Evolutionary conservation across 805 yeast species (phyloP), one percentile per base, ranked within the genome.

Genomic region (Wickerhamiella nectarea): DNA sequence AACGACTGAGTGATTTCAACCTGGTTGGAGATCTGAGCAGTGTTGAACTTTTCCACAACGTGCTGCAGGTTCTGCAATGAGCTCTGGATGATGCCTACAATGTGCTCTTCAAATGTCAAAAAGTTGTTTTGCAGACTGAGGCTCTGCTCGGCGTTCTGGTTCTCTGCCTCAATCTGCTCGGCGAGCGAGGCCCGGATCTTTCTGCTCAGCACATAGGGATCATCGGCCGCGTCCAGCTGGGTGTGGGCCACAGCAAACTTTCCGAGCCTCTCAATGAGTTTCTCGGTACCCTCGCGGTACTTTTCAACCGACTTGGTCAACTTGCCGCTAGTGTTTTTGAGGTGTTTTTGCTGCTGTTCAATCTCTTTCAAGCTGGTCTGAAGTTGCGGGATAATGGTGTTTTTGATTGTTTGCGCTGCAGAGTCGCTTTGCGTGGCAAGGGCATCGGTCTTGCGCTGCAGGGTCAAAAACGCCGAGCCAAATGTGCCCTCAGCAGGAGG

Each of bases 171-270:
- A 28, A 71, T 51, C 55, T 71, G 75, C 21, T 50, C 54, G 12
- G 59, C 62, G 7, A 71, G 65, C 34, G 62, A 54, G 37, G 56
- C 52, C 15, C 59, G 41, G 4, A 67, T 54, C 4, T 47, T 39
- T 38, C 74, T 63, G 48, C 66, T 64, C 36, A 62, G 48, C 20
- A 70, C 53, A 48, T 64, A 72, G 4, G 77, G 77, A 49, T 72
- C 77, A 34, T 55, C 55, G 38, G 58, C 56, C 40, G 64, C 59
- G 29, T 69, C 74, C 4, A 60, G 45, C 44, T 59, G 64, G 21
- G 51, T 42, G n/a, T 49, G 42, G 34, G 65, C 61, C 3, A 61
- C 38, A 9, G 65, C 56, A 22, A 47, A 41, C 31, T 52, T 55
- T 37, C 64, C 60, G n/a, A 64, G 54, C 17, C 53, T 54, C 48